A percentile compares a stretch with the other conserved stretches of the same genome.
Evolutionary conservation across 306 rosid species (phyloP).

Genomic region (Dryas alaskensis): DNA sequence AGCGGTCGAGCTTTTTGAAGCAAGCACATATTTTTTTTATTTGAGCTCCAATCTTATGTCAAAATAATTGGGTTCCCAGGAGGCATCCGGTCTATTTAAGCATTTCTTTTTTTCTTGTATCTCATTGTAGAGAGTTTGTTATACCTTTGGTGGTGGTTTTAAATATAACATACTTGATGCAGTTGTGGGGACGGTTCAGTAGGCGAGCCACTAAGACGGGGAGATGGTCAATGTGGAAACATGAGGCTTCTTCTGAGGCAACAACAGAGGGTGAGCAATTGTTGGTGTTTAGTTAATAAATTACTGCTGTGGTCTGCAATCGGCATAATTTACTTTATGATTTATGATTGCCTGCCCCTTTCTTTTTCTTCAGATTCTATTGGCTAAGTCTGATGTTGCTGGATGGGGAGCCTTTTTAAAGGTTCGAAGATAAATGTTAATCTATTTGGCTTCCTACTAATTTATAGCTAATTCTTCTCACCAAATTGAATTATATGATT

Average conservation of each 20-base stretch:
- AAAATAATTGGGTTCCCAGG: not conserved
- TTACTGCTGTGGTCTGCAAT: slow-evolving; percentile 3
- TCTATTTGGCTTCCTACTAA: slow-evolving; percentile 16
- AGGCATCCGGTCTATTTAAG: not conserved
- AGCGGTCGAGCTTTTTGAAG: slow-evolving; percentile 1
- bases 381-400: slow-evolving; percentile 91
- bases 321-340: slow-evolving; percentile 19
- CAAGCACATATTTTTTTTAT: not conserved
- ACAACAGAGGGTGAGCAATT: slow-evolving; percentile 79
- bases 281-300: slow-evolving; percentile 5
- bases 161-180: slow-evolving; percentile 27
- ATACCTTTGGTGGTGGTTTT: slow-evolving; percentile 11
- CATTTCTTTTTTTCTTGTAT: not conserved
- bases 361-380: slow-evolving; percentile 62
- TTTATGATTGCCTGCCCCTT: slow-evolving; percentile 19
- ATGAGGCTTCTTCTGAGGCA: slow-evolving; percentile 98
- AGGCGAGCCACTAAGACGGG: slow-evolving; percentile 85
- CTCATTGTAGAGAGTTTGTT: slow-evolving; percentile 5
- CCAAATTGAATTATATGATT: slow-evolving; percentile 38
- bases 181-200: slow-evolving; percentile 89
- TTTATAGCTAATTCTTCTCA: slow-evolving; percentile 23
- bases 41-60: not conserved
- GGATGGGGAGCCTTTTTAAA: slow-evolving; percentile 99
- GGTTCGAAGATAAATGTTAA: slow-evolving; percentile 41
- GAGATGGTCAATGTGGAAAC: slow-evolving; percentile 96